Percentiles rank a stretch among this genome's conserved stretches.
Evolutionary conservation across 2,329 filamentous ascomycete species (phyloP).

Genomic region (Fusarium austroafricanum): DNA sequence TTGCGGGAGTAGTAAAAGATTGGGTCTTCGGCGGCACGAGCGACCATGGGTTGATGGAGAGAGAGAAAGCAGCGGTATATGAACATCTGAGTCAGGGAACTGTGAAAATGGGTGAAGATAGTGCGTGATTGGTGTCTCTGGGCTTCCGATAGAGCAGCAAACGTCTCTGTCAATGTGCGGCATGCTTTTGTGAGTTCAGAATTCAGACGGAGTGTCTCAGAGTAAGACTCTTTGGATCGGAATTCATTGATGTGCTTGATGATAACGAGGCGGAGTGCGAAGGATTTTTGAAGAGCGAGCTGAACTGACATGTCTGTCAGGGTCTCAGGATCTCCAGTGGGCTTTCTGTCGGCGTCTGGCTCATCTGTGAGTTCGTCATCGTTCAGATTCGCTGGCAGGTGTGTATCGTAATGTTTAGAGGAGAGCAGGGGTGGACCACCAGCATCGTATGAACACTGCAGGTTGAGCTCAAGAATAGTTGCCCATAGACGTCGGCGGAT

Average conservation of each 20-base stretch:
- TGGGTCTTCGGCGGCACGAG: constrained; percentile 57
- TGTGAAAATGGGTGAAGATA: constrained; percentile 54
- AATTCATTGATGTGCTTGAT: constrained; percentile 61
- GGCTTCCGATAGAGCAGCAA: constrained; percentile 52
- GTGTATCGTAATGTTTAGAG: constrained; percentile 61
- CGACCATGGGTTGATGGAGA: constrained; percentile 65
- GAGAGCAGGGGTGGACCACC: constrained; percentile 63
- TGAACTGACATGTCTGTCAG: constrained; percentile 62
- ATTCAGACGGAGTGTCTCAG: constrained; percentile 60
- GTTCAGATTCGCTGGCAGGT: constrained; percentile 62
- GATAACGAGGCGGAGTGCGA: constrained; percentile 57
- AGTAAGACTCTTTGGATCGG: constrained; percentile 56
- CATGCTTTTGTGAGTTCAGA: constrained; percentile 57
- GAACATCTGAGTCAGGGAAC: constrained; percentile 56
- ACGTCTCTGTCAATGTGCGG: constrained; percentile 48
- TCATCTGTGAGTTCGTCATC: constrained; percentile 62
- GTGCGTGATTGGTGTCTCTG: constrained; percentile 36
- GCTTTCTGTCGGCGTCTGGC: constrained; percentile 40
- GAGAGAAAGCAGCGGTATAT: constrained; percentile 62
- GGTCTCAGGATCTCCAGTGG: constrained; percentile 13
- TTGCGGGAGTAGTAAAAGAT: constrained; percentile 66
- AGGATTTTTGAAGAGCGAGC: constrained; percentile 58
- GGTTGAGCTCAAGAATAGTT: constrained; percentile 65
- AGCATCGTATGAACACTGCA: constrained; percentile 63
- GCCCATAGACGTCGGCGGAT: constrained; percentile 68